Conservation (phyloP, 1,284 basidiomycete genomes). For the Naganishia cerealis region DNA sequence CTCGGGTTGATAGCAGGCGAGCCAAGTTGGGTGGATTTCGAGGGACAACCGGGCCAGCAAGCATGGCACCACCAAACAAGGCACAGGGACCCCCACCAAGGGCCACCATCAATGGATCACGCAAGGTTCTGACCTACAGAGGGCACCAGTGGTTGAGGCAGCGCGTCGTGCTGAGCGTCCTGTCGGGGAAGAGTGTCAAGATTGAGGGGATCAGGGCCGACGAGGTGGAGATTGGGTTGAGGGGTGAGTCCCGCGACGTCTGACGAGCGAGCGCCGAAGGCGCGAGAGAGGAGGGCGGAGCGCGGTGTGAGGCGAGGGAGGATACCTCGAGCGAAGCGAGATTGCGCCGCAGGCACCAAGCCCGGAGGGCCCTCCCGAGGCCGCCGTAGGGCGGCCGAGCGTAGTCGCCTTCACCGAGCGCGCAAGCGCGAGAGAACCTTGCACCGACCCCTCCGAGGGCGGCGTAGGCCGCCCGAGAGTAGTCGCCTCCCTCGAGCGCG, state of each 20-base stretch:
- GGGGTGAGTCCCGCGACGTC: constrained; percentile 59
- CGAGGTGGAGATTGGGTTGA: constrained; percentile 88
- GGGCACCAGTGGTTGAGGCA: constrained; percentile 82
- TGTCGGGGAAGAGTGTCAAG: constrained; percentile 81
- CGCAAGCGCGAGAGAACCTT: too few relatives aligned
- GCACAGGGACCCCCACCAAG: constrained; percentile 21
- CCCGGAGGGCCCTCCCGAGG: too few relatives aligned
- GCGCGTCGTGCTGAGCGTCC: constrained; percentile 79
- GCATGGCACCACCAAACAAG: constrained; percentile 20
- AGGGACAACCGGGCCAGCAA: too few relatives aligned
- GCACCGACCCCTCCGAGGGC: too few relatives aligned
- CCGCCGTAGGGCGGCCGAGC: too few relatives aligned
- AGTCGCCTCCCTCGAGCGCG: too few relatives aligned
- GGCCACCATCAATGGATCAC: constrained; percentile 29
- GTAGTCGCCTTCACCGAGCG: background rate
- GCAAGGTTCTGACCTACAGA: constrained; percentile 58
- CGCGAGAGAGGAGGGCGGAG: background rate
- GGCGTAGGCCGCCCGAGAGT: too few relatives aligned
- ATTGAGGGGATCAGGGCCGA: constrained; percentile 88
- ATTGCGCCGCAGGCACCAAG: too few relatives aligned
- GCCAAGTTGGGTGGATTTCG: too few relatives aligned
- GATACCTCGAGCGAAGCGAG: too few relatives aligned
- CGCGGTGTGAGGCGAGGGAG: background rate
- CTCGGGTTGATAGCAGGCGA: background rate
- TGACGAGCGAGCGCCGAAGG: background rate